Conservation (phyloP, 805 yeast genomes). For the Pichia occidentalis region DNA sequence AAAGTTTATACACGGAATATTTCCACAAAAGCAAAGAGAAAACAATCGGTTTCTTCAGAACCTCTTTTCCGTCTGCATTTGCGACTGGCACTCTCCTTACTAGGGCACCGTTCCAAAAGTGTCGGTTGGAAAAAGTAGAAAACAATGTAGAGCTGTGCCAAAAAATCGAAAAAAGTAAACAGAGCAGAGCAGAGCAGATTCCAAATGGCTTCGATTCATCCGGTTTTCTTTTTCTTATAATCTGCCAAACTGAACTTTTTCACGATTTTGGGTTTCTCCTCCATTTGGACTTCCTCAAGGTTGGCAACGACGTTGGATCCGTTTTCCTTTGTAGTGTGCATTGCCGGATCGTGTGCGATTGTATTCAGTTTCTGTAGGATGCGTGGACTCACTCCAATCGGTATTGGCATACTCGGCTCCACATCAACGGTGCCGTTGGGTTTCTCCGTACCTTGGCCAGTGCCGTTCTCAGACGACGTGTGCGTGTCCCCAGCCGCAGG, state of each 20-base stretch:
- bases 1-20: no score
- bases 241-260: slow-evolving; percentile 72
- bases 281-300: neutral
- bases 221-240: slow-evolving; percentile 45
- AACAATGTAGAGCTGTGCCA: no score
- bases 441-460: slow-evolving; percentile 6
- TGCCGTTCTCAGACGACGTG: neutral
- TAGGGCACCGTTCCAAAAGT: no score
- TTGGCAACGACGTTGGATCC: neutral
- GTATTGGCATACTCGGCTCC: slow-evolving; percentile 9
- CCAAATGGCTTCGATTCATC: no score
- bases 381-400: slow-evolving; percentile 12
- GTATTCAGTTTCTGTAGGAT: slow-evolving; percentile 4
- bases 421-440: slow-evolving; percentile 1
- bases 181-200: no score
- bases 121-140: no score
- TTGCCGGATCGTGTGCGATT: neutral
- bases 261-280: slow-evolving; percentile 32
- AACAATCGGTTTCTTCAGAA: no score
- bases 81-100: no score
- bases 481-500: no score
- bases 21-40: no score
- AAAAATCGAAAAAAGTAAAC: no score
- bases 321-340: neutral
- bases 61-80: no score